Percentiles rank a stretch among this genome's conserved stretches.
phyloP scores from a whole-genome alignment of 2,329 filamentous ascomycete species.

The Hypoxylon rubiginosum region DNA sequence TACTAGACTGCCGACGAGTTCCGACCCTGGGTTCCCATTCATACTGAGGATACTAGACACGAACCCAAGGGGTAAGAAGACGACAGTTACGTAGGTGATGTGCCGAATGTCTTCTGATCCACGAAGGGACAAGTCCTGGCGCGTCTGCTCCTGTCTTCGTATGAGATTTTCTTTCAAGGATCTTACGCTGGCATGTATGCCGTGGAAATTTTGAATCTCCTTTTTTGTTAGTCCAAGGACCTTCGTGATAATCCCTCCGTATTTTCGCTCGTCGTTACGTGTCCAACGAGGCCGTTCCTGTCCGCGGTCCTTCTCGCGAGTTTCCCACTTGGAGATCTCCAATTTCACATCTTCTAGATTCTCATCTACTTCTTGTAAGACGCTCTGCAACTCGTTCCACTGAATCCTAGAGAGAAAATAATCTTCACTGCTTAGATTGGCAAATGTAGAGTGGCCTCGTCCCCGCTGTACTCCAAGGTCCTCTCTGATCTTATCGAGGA shows the following conservation, averaged over 20 bases:
- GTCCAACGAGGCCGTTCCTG: slow-evolving; percentile 51
- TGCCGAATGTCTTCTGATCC: slow-evolving; percentile 49
- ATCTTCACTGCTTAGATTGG: slow-evolving; percentile 12
- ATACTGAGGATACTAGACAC: slow-evolving; percentile 53
- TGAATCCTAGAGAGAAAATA: slow-evolving; percentile 20
- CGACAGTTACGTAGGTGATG: slow-evolving; percentile 54
- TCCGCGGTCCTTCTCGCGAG: slow-evolving; percentile 46
- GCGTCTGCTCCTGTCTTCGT: slow-evolving; percentile 17
- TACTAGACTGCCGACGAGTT: slow-evolving; percentile 39
- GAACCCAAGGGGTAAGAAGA: slow-evolving; percentile 53
- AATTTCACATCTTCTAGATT: slow-evolving; percentile 38
- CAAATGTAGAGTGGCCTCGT: neutral
- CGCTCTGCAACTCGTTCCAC: slow-evolving; percentile 40
- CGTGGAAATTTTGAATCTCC: slow-evolving; percentile 9
- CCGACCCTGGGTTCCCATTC: slow-evolving; percentile 41
- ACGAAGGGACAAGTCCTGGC: slow-evolving; percentile 29
- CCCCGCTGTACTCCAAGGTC: slow-evolving; percentile 10
- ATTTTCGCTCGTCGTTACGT: slow-evolving; percentile 50
- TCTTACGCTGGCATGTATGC: slow-evolving; percentile 4
- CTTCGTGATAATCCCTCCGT: slow-evolving; percentile 39
- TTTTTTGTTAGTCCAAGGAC: slow-evolving; percentile 10
- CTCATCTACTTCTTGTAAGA: slow-evolving; percentile 41
- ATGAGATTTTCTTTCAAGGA: slow-evolving; percentile 4
- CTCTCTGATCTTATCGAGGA: slow-evolving; percentile 28
- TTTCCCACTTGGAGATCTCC: slow-evolving; percentile 45